Evolutionary conservation across 148 eudicot genomes (phyloP).

Genomic region (Vaccinium macrocarpon): DNA sequence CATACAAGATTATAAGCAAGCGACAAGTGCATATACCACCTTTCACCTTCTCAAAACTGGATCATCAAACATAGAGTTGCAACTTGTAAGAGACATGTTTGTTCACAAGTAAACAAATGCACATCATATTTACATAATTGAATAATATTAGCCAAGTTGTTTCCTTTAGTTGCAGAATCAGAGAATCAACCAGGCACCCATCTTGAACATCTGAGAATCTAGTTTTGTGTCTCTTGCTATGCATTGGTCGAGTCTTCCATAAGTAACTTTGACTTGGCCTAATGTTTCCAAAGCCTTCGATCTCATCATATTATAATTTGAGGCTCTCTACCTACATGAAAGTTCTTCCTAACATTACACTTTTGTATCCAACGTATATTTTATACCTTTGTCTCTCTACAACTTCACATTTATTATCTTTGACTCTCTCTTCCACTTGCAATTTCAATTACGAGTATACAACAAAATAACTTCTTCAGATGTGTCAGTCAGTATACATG

Average conservation of each 20-base stretch:
- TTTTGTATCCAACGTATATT: background rate
- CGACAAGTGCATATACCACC: slow-evolving; percentile 5
- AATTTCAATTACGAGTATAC: background rate
- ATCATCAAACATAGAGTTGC: background rate
- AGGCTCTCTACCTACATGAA: background rate
- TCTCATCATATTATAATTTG: background rate
- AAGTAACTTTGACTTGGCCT: background rate
- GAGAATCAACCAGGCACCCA: background rate
- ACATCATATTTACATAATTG: too few relatives aligned
- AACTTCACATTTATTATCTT: background rate
- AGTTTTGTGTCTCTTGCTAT: background rate
- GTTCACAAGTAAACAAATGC: background rate
- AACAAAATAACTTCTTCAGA: background rate
- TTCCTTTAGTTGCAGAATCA: background rate
- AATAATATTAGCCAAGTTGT: background rate
- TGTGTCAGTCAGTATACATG: background rate
- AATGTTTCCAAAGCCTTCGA: background rate
- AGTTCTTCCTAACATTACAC: background rate
- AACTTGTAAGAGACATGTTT: background rate
- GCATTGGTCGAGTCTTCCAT: background rate
- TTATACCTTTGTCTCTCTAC: background rate
- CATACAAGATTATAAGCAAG: background rate
- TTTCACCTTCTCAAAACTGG: background rate
- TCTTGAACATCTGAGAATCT: background rate
- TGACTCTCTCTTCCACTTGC: background rate